Evolutionary conservation across 345 rosid genomes (phyloP), one percentile per base, ranked within the genome.

Genomic region (Eucalyptus curtisii): DNA sequence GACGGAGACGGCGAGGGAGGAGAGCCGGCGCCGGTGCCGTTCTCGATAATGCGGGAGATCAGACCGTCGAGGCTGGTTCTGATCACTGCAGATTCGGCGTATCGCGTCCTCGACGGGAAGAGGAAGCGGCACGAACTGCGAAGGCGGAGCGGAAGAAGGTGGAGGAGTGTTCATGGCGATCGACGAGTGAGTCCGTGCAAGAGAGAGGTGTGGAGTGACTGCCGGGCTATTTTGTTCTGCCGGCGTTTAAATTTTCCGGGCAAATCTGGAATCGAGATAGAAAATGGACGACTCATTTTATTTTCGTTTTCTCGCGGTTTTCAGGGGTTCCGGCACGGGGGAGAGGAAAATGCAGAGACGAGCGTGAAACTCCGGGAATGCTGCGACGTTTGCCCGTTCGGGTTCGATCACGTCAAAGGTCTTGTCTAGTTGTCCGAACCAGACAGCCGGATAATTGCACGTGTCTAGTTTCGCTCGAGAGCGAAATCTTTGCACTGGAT

Each of bases 31-130:
- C 24, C 20, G 7, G 48, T 27, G 31, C 40, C 45, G 1, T 53
- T 55, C 13, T 50, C 47, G 37, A 90, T 44, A 84, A 92, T 31
- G 68, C 2, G 33, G 0, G 2, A 4, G 33, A 94, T 85, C 50
- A 52, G 92, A 5, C 89, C 87, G 49, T 87, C 91, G 93, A 40
- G 66, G 89, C 79, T 53, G 86, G 0, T 86, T 79, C 90, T 93
- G 93, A 64, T 89, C 90, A 2, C 1, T 25, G 76, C 94, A 93
- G 12, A 97, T 94, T 48, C 30, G 86, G 8, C 17, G 49, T 5
- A 96, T 91, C 48, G 87, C 30, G 3, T 52, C 87, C 90, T 95
- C 96, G 16, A 94, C 92, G 2, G 91, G n/a, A 42, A 5, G 84
- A 53, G 95, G 92, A 20, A 94, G 89, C 37, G 91, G 47, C 49